Percentiles rank a stretch among this genome's conserved stretches.
phyloP scores from a whole-genome alignment of 148 eudicot genomes.

The Linanthus parryae region DNA sequence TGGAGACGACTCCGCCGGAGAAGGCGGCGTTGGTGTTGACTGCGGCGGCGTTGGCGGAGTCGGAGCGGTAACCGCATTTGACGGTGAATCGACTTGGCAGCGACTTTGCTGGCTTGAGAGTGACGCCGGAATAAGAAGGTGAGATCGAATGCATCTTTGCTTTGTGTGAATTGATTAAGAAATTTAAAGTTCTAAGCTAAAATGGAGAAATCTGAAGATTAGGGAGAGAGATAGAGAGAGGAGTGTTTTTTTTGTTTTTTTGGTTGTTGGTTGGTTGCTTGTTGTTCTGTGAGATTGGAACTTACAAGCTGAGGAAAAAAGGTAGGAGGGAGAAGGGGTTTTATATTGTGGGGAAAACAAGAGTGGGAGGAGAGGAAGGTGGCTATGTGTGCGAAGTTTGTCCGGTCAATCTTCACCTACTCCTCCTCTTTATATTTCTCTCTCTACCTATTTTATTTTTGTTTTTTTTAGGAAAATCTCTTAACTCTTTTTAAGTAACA shows the following conservation, averaged over 20 bases:
- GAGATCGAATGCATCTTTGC: slow-evolving; percentile 50
- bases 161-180: not conserved
- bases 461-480: not conserved
- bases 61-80: slow-evolving; percentile 23
- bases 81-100: slow-evolving; percentile 30
- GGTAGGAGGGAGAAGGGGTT: slow-evolving; percentile 15
- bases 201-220: not conserved
- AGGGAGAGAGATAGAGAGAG: not conserved
- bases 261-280: no score
- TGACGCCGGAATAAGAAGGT: slow-evolving; percentile 32
- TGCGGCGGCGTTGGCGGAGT: slow-evolving; percentile 23
- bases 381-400: no score
- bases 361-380: no score
- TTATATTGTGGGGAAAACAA: slow-evolving; percentile 23
- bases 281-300: slow-evolving; percentile 18
- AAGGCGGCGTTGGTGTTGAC: slow-evolving; percentile 10
- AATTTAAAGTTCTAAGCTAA: not conserved
- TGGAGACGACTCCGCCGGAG: slow-evolving; percentile 33
- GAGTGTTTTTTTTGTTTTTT: no score
- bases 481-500: no score
- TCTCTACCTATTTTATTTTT: not conserved
- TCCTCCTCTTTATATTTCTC: slow-evolving; percentile 15
- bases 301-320: slow-evolving; percentile 44
- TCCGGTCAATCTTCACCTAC: slow-evolving; percentile 72
- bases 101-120: slow-evolving; percentile 16